Evolutionary conservation across 257 asterid species (phyloP).

Genomic region (Nicotiana sylvestris): DNA sequence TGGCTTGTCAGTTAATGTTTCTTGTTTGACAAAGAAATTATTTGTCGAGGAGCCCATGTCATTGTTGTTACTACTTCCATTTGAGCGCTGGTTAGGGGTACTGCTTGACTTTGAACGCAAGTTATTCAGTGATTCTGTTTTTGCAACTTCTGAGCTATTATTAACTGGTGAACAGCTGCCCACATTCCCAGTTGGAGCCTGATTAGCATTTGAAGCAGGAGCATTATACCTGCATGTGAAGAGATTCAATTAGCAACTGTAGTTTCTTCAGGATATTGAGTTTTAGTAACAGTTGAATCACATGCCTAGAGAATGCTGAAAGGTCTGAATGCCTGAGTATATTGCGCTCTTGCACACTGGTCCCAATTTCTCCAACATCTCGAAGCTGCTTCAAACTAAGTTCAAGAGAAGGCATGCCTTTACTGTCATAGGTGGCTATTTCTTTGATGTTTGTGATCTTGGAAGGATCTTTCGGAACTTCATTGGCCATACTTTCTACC

Average conservation of each 20-base stretch:
- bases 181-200: slow-evolving; percentile 36
- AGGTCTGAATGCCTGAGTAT: slow-evolving; percentile 41
- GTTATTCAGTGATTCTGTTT: slow-evolving; percentile 33
- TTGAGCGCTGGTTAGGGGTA: slow-evolving; percentile 40
- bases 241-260: not conserved
- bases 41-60: slow-evolving; percentile 52
- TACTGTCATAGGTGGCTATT: slow-evolving; percentile 18
- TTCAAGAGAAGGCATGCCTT: slow-evolving; percentile 32
- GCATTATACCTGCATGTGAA: slow-evolving; percentile 38
- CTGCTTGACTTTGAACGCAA: slow-evolving; percentile 32
- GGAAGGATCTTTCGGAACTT: slow-evolving; percentile 22
- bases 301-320: slow-evolving; percentile 50
- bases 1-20: slow-evolving; percentile 21
- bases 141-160: slow-evolving; percentile 39
- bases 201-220: slow-evolving; percentile 25
- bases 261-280: not conserved
- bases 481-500: slow-evolving; percentile 19
- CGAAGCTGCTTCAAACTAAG: slow-evolving; percentile 32
- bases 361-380: slow-evolving; percentile 29
- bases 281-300: not conserved
- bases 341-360: slow-evolving; percentile 34
- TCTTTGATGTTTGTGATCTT: slow-evolving; percentile 21
- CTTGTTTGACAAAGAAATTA: slow-evolving; percentile 27
- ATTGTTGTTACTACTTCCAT: slow-evolving; percentile 45
- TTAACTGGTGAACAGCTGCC: slow-evolving; percentile 45